Percentiles rank a stretch among this genome's conserved stretches.
Conservation (phyloP, 1,139 yeast genomes). For the Candida mesenterica region DNA sequence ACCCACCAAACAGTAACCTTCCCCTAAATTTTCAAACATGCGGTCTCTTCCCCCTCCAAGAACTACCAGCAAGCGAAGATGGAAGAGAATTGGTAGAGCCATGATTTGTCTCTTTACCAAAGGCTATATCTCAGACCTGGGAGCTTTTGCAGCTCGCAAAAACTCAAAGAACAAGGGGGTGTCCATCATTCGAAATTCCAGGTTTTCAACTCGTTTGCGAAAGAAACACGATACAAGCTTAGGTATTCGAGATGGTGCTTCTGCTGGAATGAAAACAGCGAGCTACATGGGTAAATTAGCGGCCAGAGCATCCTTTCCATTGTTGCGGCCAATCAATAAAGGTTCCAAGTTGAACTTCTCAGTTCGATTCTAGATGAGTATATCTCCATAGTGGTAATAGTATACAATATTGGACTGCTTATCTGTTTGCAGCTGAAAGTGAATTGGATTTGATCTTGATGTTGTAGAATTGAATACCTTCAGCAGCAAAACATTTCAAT, state of each 20-base stretch:
- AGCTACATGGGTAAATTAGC: conserved; percentile 25
- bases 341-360: conserved; percentile 17
- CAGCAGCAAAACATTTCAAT: too few relatives aligned
- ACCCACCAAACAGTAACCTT: too few relatives aligned
- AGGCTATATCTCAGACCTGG: conserved; percentile 31
- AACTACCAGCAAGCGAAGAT: conserved; percentile 34
- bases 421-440: too few relatives aligned
- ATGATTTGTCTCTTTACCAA: conserved; percentile 24
- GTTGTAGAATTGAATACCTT: too few relatives aligned
- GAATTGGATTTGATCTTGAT: too few relatives aligned
- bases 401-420: too few relatives aligned
- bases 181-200: conserved; percentile 25
- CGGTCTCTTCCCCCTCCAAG: conserved; percentile 48
- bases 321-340: conserved; percentile 13
- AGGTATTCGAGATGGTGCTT: conserved; percentile 21
- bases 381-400: too few relatives aligned
- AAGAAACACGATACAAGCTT: conserved; percentile 9
- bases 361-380: conserved; percentile 15
- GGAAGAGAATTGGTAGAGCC: conserved; percentile 37
- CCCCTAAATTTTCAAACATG: conserved; percentile 18
- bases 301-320: conserved; percentile 23
- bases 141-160: conserved; percentile 18
- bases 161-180: conserved; percentile 17
- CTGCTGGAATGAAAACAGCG: conserved; percentile 26
- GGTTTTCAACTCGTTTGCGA: conserved; percentile 22